These are phyloP conservation scores for Amanita subjunquillea DNA, from an alignment of 768 basidiomycete species.

Conservation along the genomic window DNA sequence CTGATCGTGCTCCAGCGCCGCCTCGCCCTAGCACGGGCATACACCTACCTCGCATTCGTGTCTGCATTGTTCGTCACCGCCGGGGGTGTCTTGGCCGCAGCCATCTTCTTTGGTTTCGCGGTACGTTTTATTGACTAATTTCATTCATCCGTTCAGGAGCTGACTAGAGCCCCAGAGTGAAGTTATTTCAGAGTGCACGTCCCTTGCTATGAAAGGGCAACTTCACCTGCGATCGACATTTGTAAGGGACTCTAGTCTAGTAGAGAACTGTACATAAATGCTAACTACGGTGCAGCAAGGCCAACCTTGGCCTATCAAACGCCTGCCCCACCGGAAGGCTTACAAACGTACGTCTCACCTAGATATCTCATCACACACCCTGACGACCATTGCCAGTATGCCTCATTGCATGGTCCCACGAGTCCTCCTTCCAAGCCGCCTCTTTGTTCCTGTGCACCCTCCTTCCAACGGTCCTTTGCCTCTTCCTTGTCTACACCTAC, in stretches of 20 bases:
- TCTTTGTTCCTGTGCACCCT: constrained; percentile 27
- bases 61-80: constrained; percentile 24
- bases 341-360: constrained; percentile 22
- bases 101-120: constrained; percentile 28
- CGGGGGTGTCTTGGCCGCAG: constrained; percentile 23
- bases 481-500: constrained; percentile 27
- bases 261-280: not conserved
- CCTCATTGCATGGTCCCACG: constrained; percentile 24
- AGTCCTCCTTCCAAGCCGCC: constrained; percentile 26
- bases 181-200: constrained; percentile 25
- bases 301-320: constrained; percentile 20
- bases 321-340: constrained; percentile 16
- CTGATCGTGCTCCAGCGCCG: constrained; percentile 13
- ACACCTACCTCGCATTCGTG: constrained; percentile 17
- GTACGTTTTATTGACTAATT: constrained; percentile 15
- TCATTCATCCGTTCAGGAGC: not conserved
- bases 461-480: constrained; percentile 24
- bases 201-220: constrained; percentile 21
- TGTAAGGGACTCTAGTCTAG: constrained; percentile 13
- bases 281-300: constrained; percentile 15
- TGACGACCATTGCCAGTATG: constrained; percentile 20
- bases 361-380: not conserved
- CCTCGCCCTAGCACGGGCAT: constrained; percentile 13
- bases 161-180: constrained; percentile 19
- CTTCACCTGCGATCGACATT: constrained; percentile 26